Evolutionary conservation across 2,329 filamentous ascomycete genomes (phyloP), one percentile per base, ranked within the genome.

Genomic region (Neophaeococcomyces mojaviensis): DNA sequence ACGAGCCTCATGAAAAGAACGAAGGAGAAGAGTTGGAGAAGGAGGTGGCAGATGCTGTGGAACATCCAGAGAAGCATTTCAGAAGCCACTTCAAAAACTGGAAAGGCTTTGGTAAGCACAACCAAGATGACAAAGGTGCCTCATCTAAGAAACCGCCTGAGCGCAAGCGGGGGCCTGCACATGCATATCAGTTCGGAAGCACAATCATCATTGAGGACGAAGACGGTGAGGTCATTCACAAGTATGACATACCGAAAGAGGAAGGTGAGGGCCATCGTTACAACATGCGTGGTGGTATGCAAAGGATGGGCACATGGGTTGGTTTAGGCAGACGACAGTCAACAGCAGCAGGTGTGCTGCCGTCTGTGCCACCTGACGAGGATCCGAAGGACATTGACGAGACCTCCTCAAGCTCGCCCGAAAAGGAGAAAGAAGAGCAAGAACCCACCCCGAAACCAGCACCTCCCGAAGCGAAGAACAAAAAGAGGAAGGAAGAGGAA

Each of bases 141-240:
- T 18, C 50, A 24, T 39, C 13, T 41, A 39, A 53, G 40, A 51
- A 53, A 38, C 41, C 66, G 47, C 66, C 68, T 24, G 58, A 65
- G 22, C 61, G 60, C 35, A 59, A 59, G 39, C 58, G 63, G 47
- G 78, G 77, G 22, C 78, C 79, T 35, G 79, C 79, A 31, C 75
- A 79, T 48, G 79, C 79, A 1, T 83, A 82, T 56, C 79, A 82
- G 51, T 82, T 81, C 54, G 79, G 79, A 42, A 82, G 82, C 55
- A 83, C 79, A n/a, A 80, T 83, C 54, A 83, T 83, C 59, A 78
- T 83, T 13, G 79, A 83, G 59, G 79, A 83, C 54, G 79, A 81
- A 57, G 78, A 82, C 54, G 79, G 79, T 20, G 79, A 83, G 60
- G 79, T 83, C 20, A 71, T 83, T 63, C 82, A 81, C 67, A 82